Base-by-base conservation (phyloP, 1,284 basidiomycete species). In the Ustilago nuda region DNA sequence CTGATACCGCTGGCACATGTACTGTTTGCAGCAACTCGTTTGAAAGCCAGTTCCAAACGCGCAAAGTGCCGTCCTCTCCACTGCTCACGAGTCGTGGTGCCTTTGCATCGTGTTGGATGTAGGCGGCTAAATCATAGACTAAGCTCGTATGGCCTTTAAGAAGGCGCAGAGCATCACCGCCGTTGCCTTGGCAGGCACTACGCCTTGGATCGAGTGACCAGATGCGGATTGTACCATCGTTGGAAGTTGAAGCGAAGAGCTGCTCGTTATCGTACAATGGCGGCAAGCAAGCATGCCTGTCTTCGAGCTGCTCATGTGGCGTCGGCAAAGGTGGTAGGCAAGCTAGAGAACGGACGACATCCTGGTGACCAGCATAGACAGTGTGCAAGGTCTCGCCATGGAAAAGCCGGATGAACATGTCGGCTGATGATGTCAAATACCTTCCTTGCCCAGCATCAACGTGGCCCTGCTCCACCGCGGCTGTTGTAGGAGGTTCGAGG, bases 401-500 rank as follows among this genome's bases (percentile, higher is more conserved):
- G 33, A 76, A 81, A 35, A 79, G 66, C 1, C 79, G 72, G 19
- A 81, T 66, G 43, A 76, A 79, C 1, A 78, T 65, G 55, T 81
- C 79, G 2, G 79, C 79, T 7, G 74, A 79, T 0, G 70, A 64
- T 17, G 79, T 81, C 8, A 81, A 56, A 41, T 77, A 79, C n/a
- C 41, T 56, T 23, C 23, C 23, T 27, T 27, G 23, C 3, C 23
- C 23, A 27, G 23, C 2, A 27, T 27, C 23, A 27, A 3, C 23
- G 23, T 27, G 3, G 23, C 23, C 23, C 4, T 23, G 39, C 43
- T 51, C 39, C 8, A 30, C 17, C 6, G 30, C 33, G 19, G 66
- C 23, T 52, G 17, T 30, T 11, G 41, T 55, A 8, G 68, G 73
- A n/a, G 61, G 61, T 23, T 69, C 52, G 43, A 79, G 57, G 32